Evolutionary conservation across 176 grass and related monocot genomes (phyloP).

Genomic region (Metroxylon sagu): DNA sequence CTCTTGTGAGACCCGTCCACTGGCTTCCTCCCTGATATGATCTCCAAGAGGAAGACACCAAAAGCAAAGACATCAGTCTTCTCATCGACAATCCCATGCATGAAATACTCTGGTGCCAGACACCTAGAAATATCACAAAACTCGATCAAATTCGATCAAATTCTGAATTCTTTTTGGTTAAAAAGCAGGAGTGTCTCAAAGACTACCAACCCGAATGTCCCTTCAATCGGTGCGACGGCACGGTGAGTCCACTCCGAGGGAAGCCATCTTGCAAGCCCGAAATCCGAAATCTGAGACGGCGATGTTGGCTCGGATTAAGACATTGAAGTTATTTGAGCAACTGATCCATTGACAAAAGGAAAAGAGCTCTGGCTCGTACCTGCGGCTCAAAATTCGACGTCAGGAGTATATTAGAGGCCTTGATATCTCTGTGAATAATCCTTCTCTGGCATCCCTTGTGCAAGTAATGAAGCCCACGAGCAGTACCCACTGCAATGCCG

Average conservation of each 20-base stretch:
- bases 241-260: constrained; percentile 12
- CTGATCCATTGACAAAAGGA: background rate
- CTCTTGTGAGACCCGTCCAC: constrained; percentile 13
- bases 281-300: constrained; percentile 18
- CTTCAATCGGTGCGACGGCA: constrained; percentile 8
- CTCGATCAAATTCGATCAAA: background rate
- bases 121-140: background rate
- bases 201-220: constrained; percentile 9
- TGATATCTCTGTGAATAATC: constrained; percentile 22
- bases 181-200: background rate
- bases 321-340: background rate
- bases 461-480: constrained; percentile 9
- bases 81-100: constrained; percentile 16
- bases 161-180: background rate
- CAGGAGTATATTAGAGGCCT: constrained; percentile 19
- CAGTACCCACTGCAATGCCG: constrained; percentile 7
- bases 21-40: constrained; percentile 14
- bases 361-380: background rate
- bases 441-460: constrained; percentile 19
- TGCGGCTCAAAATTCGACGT: constrained; percentile 9
- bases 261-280: constrained; percentile 20
- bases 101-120: constrained; percentile 18
- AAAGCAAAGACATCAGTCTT: constrained; percentile 20
- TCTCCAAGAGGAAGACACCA: constrained; percentile 16
- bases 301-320: background rate